Evolutionary conservation across 495 filamentous ascomycete species (phyloP).

Genomic region (Aspergillus funiculosus): DNA sequence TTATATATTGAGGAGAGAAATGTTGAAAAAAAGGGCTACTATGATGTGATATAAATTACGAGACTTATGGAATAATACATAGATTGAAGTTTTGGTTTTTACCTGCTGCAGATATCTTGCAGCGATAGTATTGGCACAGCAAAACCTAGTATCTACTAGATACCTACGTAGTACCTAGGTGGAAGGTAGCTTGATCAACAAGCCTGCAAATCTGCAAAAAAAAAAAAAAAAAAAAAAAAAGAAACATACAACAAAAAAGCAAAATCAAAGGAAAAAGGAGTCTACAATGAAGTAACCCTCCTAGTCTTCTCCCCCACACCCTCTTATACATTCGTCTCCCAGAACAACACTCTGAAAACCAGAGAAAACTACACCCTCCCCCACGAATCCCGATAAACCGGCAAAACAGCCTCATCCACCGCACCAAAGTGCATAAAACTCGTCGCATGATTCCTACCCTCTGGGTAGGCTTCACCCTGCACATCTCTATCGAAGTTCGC

Average conservation of each 20-base stretch:
- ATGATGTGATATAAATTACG: constrained; percentile 1
- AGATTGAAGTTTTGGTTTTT: neutral
- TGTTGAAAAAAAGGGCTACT: neutral
- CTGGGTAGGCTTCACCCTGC: neutral
- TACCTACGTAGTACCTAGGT: neutral
- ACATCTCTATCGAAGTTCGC: constrained; percentile 26
- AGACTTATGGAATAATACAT: constrained; percentile 12
- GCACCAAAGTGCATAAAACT: constrained; percentile 33
- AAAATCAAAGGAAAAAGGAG: neutral
- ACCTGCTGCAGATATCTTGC: too few species aligned
- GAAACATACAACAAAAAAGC: neutral
- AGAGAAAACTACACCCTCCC: neutral
- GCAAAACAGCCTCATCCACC: too few species aligned
- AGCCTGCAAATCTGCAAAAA: neutral
- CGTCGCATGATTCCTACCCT: constrained; percentile 25
- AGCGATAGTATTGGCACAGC: too few species aligned
- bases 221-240: constrained; percentile 1
- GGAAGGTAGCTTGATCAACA: constrained; percentile 2
- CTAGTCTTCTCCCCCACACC: neutral
- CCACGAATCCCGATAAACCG: neutral
- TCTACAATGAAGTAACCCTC: too few species aligned
- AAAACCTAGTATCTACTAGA: too few species aligned
- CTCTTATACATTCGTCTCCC: neutral
- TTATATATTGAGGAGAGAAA: neutral
- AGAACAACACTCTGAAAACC: neutral